A percentile compares a stretch with the other conserved stretches of the same genome.
Evolutionary conservation across 1,284 basidiomycete species (phyloP).

Genomic region (Irpex rosettiformis): DNA sequence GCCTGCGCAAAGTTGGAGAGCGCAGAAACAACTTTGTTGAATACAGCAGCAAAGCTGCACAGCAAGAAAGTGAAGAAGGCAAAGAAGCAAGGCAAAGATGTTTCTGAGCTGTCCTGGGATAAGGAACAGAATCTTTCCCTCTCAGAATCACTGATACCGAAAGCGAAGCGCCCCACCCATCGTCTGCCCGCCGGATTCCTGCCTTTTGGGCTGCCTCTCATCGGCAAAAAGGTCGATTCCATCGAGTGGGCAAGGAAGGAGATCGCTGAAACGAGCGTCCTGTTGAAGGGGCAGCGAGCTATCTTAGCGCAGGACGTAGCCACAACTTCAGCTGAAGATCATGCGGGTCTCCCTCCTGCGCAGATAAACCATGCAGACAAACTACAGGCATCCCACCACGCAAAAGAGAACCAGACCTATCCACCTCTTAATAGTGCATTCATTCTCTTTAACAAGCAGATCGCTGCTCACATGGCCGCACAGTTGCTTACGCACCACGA

Average conservation of each 20-base stretch:
- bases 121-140: slow-evolving; percentile 44
- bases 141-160: slow-evolving; percentile 62
- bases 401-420: slow-evolving; percentile 40
- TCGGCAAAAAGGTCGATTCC: slow-evolving; percentile 84
- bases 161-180: slow-evolving; percentile 74
- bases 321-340: slow-evolving; percentile 16
- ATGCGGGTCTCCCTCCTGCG: slow-evolving; percentile 16
- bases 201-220: slow-evolving; percentile 61
- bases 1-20: slow-evolving; percentile 81
- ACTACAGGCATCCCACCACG: slow-evolving; percentile 18
- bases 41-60: slow-evolving; percentile 67
- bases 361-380: slow-evolving; percentile 22
- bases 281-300: slow-evolving; percentile 49
- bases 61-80: slow-evolving; percentile 42
- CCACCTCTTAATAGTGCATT: slow-evolving; percentile 84
- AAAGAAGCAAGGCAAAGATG: slow-evolving; percentile 34
- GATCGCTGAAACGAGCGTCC: slow-evolving; percentile 49
- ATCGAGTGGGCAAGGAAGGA: slow-evolving; percentile 87
- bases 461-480: slow-evolving; percentile 86
- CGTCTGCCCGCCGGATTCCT: slow-evolving; percentile 60
- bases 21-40: slow-evolving; percentile 77
- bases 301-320: slow-evolving; percentile 30
- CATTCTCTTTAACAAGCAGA: slow-evolving; percentile 91
- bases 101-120: slow-evolving; percentile 24
- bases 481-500: slow-evolving; percentile 73